Evolutionary conservation across 345 rosid species (phyloP), one percentile per base, ranked within the genome.

Genomic region (Populus euphratica): DNA sequence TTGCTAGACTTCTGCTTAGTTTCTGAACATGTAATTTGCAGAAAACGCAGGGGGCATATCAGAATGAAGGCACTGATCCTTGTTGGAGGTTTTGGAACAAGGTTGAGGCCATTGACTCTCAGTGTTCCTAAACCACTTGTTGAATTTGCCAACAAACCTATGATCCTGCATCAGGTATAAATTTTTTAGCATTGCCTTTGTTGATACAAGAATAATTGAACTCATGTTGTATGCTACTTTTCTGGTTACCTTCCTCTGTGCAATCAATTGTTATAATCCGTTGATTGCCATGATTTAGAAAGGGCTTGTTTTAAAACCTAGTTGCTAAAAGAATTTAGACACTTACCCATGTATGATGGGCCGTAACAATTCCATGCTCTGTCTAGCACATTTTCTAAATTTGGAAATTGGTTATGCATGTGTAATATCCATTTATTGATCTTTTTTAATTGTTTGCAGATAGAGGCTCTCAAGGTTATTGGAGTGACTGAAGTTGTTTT

Each of bases 21-120:
- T 80, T 65, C 76, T 76, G 81, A 76, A 29, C 1, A 7, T 69
- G 29, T 17, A 49, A 33, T 68, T 73, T 75, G 16, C 90, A 90
- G 96, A 86, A 73, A 78, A 82, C 76, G 14, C 54, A 75, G 77
- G 75, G 43, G 79, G 75, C 38, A 8, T 12, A 83, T 85, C 79
- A 87, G 73, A 70, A 93, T 96, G 99, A 96, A 93, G 97, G 99
- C 99, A 21, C 90, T 96, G 73, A 93, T 96, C 88, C 98, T 96
- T 80, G 99, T 96, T 81, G 99, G 99, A 81, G 99, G 99, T 13
- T 92, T 96, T 65, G 99, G 99, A 27, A 96, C 99, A 63, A 89
- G 99, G 33, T 81, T 96, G 94, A 92, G 99, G 86, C 99, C 99
- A 35, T 79, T 96, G 90, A 96, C 99, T 11, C 99, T 96, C 52